Evolutionary conservation across 176 grass and related monocot species (phyloP).

Genomic region (Rhipidocladum racemiflorum): DNA sequence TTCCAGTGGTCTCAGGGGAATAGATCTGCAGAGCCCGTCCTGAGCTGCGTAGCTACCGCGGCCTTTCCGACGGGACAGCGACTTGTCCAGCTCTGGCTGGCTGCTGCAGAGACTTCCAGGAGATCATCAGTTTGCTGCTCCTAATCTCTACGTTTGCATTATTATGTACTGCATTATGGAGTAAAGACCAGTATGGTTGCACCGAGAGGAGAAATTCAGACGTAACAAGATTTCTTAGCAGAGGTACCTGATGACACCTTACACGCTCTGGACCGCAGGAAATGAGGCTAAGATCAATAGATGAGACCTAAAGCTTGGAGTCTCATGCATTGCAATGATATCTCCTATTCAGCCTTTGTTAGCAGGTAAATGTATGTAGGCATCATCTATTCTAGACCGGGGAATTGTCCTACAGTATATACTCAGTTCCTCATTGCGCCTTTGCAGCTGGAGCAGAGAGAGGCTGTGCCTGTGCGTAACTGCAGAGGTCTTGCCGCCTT

Average conservation of each 20-base stretch:
- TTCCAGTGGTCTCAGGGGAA: not conserved
- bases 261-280: not conserved
- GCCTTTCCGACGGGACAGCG: not conserved
- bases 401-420: slow-evolving; percentile 33
- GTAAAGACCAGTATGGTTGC: not conserved
- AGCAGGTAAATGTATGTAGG: not conserved
- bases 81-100: not conserved
- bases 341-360: slow-evolving; percentile 4
- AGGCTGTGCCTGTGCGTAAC: not conserved
- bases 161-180: not conserved
- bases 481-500: not conserved
- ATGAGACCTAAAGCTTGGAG: not conserved
- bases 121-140: not conserved
- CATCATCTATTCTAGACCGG: not conserved
- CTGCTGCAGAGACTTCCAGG: not conserved
- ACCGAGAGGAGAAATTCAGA: not conserved
- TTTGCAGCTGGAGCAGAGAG: not conserved
- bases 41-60: not conserved
- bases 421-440: not conserved
- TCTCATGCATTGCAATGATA: not conserved
- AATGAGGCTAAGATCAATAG: not conserved
- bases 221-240: not conserved
- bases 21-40: not conserved
- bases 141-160: not conserved
- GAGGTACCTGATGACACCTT: not conserved